Evolutionary conservation across 257 asterid species (phyloP), one percentile per base, ranked within the genome.

Genomic region (Hygrophila difformis): DNA sequence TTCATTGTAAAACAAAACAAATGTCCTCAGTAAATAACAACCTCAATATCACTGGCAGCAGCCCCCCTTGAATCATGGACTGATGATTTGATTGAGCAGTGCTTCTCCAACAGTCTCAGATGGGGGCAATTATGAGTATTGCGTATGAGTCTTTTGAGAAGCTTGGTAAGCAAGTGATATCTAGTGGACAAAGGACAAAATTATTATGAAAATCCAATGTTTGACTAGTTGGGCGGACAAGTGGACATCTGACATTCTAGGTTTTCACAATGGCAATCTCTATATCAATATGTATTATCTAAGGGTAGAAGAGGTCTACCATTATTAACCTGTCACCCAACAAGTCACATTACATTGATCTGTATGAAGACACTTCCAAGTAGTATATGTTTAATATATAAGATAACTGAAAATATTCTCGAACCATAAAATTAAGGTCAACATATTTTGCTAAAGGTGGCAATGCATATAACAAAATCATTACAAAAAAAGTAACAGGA

Each of bases 71-170:
- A 39, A 33, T 40, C 61, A 55, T 73, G 62, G 53, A 50, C 51
- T n/a, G 65, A 48, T 53, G 77, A 62, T 45, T 69, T 56, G 37
- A 40, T 17, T 26, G 79, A 47, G 70, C 96, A 89, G 57, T 89
- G 98, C 68, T 75, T 82, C 53, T 89, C 81, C 78, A 85, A 63
- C 61, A 85, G 69, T 74, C 76, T 70, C 68, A 37, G 37, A 57
- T 65, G 59, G 48, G 51, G 89, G 71, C 91, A 85, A 19, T 51
- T 65, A 38, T 37, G 73, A 68, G 74, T 66, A 45, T 67, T 67
- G 10, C 73, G 69, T 59, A 89, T 72, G 49, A 89, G 76, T 57
- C 22, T 40, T 75, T 73, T 79, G 50, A 89, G 94, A 39, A 69
- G 75, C 83, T 68, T 73, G 18, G 58, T 58, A 17, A 82, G 55